Conservation (phyloP, 2,329 filamentous ascomycete genomes). For the Aspergillus quadricinctus region DNA sequence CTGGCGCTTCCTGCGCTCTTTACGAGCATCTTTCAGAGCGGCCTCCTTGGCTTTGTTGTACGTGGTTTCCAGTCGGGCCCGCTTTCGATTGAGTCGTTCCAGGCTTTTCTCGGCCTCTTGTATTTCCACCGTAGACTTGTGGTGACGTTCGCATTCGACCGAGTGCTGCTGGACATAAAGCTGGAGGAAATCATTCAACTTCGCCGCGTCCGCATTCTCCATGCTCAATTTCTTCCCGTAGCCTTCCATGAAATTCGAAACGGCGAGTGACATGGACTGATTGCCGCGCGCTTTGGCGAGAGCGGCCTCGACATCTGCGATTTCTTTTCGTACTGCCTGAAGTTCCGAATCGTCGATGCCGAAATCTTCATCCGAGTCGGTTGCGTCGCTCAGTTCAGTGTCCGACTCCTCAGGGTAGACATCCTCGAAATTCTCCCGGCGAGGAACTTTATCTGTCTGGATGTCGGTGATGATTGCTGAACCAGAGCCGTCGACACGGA, state of each 20-base stretch:
- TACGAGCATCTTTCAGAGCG: constrained; percentile 16
- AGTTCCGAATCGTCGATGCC: constrained; percentile 17
- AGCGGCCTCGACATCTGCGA: constrained; percentile 28
- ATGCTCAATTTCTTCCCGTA: constrained; percentile 30
- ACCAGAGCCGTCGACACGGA: constrained; percentile 59
- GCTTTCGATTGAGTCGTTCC: constrained; percentile 3
- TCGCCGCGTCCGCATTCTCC: constrained; percentile 25
- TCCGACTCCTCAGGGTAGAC: constrained; percentile 40
- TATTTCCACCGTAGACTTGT: constrained; percentile 21
- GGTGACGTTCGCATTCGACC: constrained; percentile 20
- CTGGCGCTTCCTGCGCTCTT: constrained; percentile 22
- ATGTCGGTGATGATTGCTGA: constrained; percentile 59
- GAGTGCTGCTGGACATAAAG: constrained; percentile 30
- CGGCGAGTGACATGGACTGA: constrained; percentile 17
- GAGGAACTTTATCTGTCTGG: constrained; percentile 54
- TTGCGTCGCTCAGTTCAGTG: background rate
- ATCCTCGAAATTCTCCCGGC: constrained; percentile 53
- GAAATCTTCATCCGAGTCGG: constrained; percentile 5
- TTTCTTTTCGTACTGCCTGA: constrained; percentile 21
- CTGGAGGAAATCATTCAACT: constrained; percentile 31
- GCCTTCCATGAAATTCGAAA: constrained; percentile 29
- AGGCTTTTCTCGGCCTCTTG: constrained; percentile 23
- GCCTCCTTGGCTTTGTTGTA: constrained; percentile 19
- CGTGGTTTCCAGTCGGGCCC: constrained; percentile 12
- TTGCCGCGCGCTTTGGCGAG: constrained; percentile 28